Base-by-base conservation (phyloP, 1,284 basidiomycete species). In the Tranzscheliella williamsii region DNA sequence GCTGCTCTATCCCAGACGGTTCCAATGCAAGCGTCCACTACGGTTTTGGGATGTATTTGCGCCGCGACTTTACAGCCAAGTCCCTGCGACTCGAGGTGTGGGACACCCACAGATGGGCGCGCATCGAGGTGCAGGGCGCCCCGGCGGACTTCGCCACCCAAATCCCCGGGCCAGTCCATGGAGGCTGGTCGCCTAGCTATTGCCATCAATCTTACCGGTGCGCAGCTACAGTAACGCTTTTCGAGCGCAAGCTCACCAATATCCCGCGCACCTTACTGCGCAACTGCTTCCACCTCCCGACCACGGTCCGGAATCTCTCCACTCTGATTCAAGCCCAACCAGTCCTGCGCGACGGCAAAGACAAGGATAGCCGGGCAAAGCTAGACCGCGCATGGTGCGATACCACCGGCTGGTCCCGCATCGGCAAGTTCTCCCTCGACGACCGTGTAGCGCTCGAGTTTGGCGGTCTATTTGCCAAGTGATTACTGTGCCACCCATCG, bases 361-460 rank as follows among this genome's bases (percentile, higher is more conserved):
- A n/a, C n/a, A n/a, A n/a, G n/a, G n/a, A n/a, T n/a, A n/a, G n/a
- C n/a, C n/a, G n/a, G n/a, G n/a, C n/a, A n/a, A n/a, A n/a, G n/a
- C n/a, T n/a, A n/a, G n/a, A 35, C 2, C 27, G 40, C 8, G 50
- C 35, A 0, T 42, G 30, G 24, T 41, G 43, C 31, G 8, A 34
- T 2, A 17, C 18, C 1, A 1, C 51, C 13, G 60, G 49, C 4
- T 63, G 58, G 58, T 4, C 41, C 1, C 24, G 24, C n/a, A 24
- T 57, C 0, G 37, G 38, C 12, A 12, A 45, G 13, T 43, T 37
- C 0, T 18, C 38, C 9, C 21, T 63, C 16, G 24, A 20, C 12
- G 60, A 63, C 31, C 37, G 60, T 3, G 61, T 64, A 8, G 61
- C 61, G 15, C 17, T 64, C 3, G 61, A 58, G 34, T 64, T 64